phyloP scores from a whole-genome alignment of 805 yeast species.

The Candida sphagnicola region DNA sequence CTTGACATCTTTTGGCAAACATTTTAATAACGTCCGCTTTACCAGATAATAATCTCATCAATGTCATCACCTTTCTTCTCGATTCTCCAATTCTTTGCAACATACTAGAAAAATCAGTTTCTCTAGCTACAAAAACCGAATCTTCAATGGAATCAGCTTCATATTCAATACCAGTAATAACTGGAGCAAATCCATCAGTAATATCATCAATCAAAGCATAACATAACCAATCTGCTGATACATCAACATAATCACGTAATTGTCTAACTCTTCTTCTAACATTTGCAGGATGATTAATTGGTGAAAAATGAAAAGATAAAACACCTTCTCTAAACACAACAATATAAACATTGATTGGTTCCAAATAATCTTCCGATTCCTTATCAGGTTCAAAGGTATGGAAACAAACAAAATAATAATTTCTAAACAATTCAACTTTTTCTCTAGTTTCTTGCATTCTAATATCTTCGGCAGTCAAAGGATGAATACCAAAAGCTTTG shows the following conservation, averaged over 20 bases:
- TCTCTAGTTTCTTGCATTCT: constrained; percentile 91
- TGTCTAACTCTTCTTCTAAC: constrained; percentile 82
- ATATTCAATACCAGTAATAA: constrained; percentile 68
- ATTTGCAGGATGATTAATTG: constrained; percentile 58
- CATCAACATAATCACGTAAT: constrained; percentile 71
- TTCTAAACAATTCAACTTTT: constrained; percentile 87
- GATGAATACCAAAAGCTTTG: constrained; percentile 94
- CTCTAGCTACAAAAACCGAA: constrained; percentile 77
- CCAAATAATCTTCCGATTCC: constrained; percentile 79
- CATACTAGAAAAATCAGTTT: constrained; percentile 72
- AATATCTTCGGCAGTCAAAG: constrained; percentile 93
- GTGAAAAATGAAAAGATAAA: constrained; percentile 56
- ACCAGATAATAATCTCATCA: constrained; percentile 84
- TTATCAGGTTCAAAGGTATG: constrained; percentile 88
- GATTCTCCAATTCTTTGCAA: constrained; percentile 82
- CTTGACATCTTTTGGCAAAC: constrained; percentile 94
- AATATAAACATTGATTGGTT: constrained; percentile 71
- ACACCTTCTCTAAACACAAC: constrained; percentile 61
- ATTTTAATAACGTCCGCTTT: constrained; percentile 95
- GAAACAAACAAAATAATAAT: constrained; percentile 93
- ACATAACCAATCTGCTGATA: constrained; percentile 78
- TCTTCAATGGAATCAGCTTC: constrained; percentile 84
- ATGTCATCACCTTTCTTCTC: constrained; percentile 86
- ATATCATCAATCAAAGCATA: constrained; percentile 81
- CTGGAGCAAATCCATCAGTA: constrained; percentile 82